Percentiles rank a stretch among this genome's conserved stretches.
These are phyloP conservation scores for Rhizopogon vinicolor DNA, from an alignment of 768 basidiomycete species.

Conservation along the genomic window DNA sequence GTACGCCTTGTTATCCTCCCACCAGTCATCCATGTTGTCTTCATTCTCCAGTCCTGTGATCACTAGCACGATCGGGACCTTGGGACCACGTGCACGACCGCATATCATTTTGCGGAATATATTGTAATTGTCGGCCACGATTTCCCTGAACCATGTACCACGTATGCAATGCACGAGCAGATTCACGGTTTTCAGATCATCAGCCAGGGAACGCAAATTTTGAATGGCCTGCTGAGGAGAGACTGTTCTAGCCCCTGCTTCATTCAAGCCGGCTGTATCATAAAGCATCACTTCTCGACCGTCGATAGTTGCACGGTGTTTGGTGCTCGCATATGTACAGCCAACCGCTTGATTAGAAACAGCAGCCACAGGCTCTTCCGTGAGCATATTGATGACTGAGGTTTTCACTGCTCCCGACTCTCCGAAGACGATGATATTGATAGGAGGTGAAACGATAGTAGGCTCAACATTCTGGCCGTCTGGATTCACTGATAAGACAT, in stretches of 20 bases:
- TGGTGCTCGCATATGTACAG: too few species aligned
- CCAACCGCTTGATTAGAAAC: too few species aligned
- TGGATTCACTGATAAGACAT: too few species aligned
- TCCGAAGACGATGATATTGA: too few species aligned
- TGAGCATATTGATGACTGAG: too few species aligned
- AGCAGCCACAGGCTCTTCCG: too few species aligned
- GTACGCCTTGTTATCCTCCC: constrained; percentile 16
- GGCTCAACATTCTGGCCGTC: too few species aligned
- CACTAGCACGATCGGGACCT: constrained; percentile 35
- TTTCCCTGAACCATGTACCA: constrained; percentile 23
- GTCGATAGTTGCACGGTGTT: neutral
- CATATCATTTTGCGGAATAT: constrained; percentile 17
- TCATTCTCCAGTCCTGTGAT: constrained; percentile 38
- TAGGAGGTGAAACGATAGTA: too few species aligned
- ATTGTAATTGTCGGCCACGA: constrained; percentile 23
- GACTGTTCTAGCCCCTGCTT: constrained; percentile 10
- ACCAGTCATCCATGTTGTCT: constrained; percentile 28
- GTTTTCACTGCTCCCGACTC: too few species aligned
- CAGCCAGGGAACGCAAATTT: constrained; percentile 1
- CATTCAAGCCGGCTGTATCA: constrained; percentile 29
- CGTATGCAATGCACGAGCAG: constrained; percentile 29
- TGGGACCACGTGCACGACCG: neutral
- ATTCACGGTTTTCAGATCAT: constrained; percentile 11
- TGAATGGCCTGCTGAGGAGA: neutral
- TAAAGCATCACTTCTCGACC: constrained; percentile 7